Evolutionary conservation across 2,329 filamentous ascomycete genomes (phyloP), one percentile per base, ranked within the genome.

Genomic region (Claviceps sp.): DNA sequence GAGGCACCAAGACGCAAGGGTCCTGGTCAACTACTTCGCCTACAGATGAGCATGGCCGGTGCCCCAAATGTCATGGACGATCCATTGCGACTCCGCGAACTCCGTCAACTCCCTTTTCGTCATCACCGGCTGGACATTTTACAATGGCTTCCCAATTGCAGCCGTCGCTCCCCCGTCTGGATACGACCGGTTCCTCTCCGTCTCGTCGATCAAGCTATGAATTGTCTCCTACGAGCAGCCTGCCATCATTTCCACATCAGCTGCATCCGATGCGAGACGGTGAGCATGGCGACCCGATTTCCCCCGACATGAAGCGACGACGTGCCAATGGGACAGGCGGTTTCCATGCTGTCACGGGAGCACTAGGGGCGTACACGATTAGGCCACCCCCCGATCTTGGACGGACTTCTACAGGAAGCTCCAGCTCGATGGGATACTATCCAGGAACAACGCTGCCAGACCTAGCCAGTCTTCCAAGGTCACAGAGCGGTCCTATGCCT

Each of bases 51-150:
- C 68, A 73, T n/a, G 70, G 71, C 23, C 73, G 78, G 57, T 91
- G 86, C 62, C 71, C 75, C 37, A 87, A 82, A 71, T 90, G 86
- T 58, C 82, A 83, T 54, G 85, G 86, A 13, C 74, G 80, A 11
- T 81, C 76, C 61, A 80, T 83, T 59, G 75, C 77, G 49, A 79
- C 80, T 5, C 79, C 82, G 1, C 73, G 74, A 40, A 82, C 80
- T 8, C 79, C 81, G 0, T 75, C 68, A 16, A 76, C 71, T 2
- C 71, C 75, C 1, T 71, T 71, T 50, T 60, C 65, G 17, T 66
- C 59, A 3, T 60, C 70, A 3, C 62, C 67, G 3, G 61, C 65
- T 7, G 59, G 62, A 16, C 64, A 60, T 37, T 53, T 53, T 46
- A 42, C 47, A 23, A 57, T 45, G 47, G 45, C 20, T 53, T 57